Conservation (phyloP, 352 stramenopile species). For the Stephanocyclus meneghinianus region DNA sequence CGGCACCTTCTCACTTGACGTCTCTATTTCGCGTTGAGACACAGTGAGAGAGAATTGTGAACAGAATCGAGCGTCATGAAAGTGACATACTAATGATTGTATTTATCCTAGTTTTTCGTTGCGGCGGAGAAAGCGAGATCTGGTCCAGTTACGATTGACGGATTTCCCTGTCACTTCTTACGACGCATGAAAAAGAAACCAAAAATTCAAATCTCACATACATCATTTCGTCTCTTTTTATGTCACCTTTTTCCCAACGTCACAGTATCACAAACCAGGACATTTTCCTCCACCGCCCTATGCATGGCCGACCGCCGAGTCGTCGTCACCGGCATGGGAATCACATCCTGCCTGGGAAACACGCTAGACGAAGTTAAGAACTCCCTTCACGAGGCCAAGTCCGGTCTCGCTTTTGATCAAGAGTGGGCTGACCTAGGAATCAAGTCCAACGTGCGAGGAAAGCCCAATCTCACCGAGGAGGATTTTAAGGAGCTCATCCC, state of each 20-base stretch:
- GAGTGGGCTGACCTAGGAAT: slow-evolving; percentile 84
- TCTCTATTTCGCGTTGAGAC: too few species aligned
- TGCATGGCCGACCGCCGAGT: slow-evolving; percentile 64
- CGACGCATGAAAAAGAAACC: too few species aligned
- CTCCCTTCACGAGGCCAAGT: slow-evolving; percentile 72
- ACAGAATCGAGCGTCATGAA: too few species aligned
- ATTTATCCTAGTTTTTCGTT: too few species aligned
- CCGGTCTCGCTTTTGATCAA: slow-evolving; percentile 72
- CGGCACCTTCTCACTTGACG: too few species aligned
- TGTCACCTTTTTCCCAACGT: neutral
- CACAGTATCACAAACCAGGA: slow-evolving; percentile 21
- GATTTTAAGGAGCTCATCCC: slow-evolving; percentile 83
- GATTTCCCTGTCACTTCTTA: too few species aligned
- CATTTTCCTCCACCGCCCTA: slow-evolving; percentile 40
- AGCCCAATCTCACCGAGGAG: slow-evolving; percentile 66
- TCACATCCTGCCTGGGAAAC: slow-evolving; percentile 84
- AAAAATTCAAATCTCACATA: too few species aligned
- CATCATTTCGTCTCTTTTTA: too few species aligned
- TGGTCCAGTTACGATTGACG: too few species aligned
- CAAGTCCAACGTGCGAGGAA: slow-evolving; percentile 80
- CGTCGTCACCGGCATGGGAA: slow-evolving; percentile 84
- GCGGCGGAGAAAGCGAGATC: too few species aligned
- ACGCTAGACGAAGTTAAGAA: slow-evolving; percentile 82
- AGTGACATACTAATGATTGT: too few species aligned
- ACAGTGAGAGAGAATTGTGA: too few species aligned